phyloP scores from a whole-genome alignment of 208 protist genomes.

The Trypanosoma mega region DNA sequence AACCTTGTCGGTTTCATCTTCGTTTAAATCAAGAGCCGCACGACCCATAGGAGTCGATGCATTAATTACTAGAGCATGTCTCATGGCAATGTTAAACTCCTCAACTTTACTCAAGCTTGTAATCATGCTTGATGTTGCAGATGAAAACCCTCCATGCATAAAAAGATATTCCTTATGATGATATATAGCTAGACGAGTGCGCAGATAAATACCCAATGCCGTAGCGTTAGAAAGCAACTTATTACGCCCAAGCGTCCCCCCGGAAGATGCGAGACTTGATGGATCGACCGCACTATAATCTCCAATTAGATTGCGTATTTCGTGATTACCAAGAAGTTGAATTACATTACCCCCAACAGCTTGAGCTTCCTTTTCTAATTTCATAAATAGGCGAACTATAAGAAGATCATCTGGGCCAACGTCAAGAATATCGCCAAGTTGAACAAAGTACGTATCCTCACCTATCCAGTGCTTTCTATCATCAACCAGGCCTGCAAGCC shows the following conservation, averaged over 20 bases:
- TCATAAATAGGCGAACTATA: conserved; percentile 83
- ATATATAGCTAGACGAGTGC: conserved; percentile 74
- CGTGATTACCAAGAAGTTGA: conserved; percentile 91
- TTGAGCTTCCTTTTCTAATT: conserved; percentile 61
- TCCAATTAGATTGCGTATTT: conserved; percentile 87
- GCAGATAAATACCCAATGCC: conserved; percentile 68
- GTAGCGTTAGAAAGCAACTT: conserved; percentile 67
- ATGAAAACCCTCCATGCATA: conserved; percentile 91
- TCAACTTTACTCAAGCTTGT: conserved; percentile 71
- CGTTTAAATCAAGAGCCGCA: conserved; percentile 56
- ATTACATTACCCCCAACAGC: conserved; percentile 75
- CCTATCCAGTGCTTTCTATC: conserved; percentile 74
- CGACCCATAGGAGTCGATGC: conserved; percentile 61
- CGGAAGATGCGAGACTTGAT: conserved; percentile 41
- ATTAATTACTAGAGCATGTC: conserved; percentile 59
- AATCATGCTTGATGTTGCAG: conserved; percentile 63
- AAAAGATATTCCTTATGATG: conserved; percentile 86
- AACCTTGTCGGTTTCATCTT: conserved; percentile 68
- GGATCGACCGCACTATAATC: conserved; percentile 76
- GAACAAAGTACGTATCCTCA: conserved; percentile 75
- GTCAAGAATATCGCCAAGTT: conserved; percentile 93
- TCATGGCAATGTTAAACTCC: conserved; percentile 74
- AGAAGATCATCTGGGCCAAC: conserved; percentile 79
- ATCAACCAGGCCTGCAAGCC: conserved; percentile 69
- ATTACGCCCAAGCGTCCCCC: conserved; percentile 58